phyloP scores from a whole-genome alignment of 495 filamentous ascomycete species.

The Tuber borchii region DNA sequence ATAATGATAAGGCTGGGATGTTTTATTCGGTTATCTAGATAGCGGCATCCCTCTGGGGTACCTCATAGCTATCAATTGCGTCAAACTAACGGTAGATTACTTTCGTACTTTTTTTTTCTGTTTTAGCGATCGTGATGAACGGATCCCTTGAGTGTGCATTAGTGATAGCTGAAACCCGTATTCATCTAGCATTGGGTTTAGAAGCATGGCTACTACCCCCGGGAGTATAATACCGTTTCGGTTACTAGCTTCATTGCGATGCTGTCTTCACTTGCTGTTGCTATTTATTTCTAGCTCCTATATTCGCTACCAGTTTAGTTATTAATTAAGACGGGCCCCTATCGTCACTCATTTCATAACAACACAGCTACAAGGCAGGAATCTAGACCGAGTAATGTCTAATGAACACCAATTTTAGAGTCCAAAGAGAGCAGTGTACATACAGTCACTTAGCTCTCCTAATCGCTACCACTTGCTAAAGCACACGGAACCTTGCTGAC shows the following conservation, averaged over 20 bases:
- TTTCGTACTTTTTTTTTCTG: background rate
- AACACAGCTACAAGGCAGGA: no score
- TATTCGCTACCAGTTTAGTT: background rate
- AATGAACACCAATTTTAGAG: no score
- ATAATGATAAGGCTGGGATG: background rate
- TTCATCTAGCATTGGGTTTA: background rate
- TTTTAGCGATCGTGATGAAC: background rate
- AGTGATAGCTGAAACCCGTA: background rate
- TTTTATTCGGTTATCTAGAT: background rate
- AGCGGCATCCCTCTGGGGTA: background rate
- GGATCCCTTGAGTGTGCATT: background rate
- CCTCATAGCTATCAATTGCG: background rate
- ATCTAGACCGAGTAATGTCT: no score
- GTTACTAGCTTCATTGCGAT: background rate
- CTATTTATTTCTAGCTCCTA: background rate
- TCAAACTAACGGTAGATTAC: background rate
- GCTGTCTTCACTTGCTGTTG: background rate
- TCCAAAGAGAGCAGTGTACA: background rate
- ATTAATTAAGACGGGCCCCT: background rate
- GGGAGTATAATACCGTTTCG: background rate
- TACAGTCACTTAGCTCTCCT: no score
- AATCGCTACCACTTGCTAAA: no score
- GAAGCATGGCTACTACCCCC: background rate
- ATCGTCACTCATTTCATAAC: background rate
- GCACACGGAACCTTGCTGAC: no score